A percentile compares a stretch with the other conserved stretches of the same genome.
Evolutionary conservation across 2,329 filamentous ascomycete genomes (phyloP).

Genomic region (Aspergillus ruber): DNA sequence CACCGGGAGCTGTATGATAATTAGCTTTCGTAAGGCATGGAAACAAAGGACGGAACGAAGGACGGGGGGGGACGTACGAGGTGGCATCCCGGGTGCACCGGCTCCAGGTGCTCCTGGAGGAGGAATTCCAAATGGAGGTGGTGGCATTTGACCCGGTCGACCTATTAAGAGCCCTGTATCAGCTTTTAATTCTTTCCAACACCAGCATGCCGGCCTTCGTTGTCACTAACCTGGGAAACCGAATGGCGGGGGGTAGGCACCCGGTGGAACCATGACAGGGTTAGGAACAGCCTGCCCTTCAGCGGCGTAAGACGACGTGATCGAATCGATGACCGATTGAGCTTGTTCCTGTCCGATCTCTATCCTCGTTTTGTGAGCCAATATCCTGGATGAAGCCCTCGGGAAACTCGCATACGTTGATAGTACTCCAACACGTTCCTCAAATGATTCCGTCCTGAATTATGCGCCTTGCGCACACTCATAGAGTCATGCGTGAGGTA

Average conservation of each 20-base stretch:
- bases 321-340: slow-evolving; percentile 95
- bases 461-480: slow-evolving; percentile 98
- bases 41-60: no score
- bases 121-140: slow-evolving; percentile 55
- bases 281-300: slow-evolving; percentile 84
- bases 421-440: slow-evolving; percentile 99
- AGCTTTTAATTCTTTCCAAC: not conserved
- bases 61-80: no score
- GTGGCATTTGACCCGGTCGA: slow-evolving; percentile 39
- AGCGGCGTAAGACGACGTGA: slow-evolving; percentile 89
- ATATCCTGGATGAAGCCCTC: not conserved
- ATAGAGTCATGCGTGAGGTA: slow-evolving; percentile 99
- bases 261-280: slow-evolving; percentile 65
- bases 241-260: slow-evolving; percentile 50
- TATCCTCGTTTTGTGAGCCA: slow-evolving; percentile 30
- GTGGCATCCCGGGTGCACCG: slow-evolving; percentile 37
- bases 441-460: slow-evolving; percentile 90
- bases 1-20: slow-evolving; percentile 44
- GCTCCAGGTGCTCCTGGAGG: slow-evolving; percentile 31
- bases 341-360: slow-evolving; percentile 98
- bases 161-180: slow-evolving; percentile 13
- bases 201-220: not conserved
- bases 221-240: slow-evolving; percentile 53
- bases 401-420: slow-evolving; percentile 58
- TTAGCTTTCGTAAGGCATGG: slow-evolving; percentile 44